Conservation (phyloP, 192 early-diverging fungal species). For the Gaertneriomyces sp. region DNA sequence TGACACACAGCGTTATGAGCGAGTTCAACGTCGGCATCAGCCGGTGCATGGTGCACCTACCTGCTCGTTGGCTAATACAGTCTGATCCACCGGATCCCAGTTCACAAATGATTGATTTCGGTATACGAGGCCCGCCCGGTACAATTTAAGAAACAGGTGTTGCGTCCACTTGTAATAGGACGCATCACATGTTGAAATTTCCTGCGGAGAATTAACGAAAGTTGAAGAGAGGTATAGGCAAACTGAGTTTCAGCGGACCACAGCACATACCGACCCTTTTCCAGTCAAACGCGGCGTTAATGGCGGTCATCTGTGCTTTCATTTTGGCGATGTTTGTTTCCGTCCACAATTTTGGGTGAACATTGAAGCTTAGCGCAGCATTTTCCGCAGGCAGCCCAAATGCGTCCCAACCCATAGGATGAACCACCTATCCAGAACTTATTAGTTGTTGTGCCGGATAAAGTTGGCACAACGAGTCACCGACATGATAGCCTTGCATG, state of each 20-base stretch:
- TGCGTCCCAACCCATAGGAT: constrained; percentile 97
- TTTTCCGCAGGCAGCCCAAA: constrained; percentile 99
- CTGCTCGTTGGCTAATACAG: constrained; percentile 94
- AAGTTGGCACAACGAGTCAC: not conserved
- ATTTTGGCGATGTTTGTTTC: constrained; percentile 73
- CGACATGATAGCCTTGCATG: constrained; percentile 70
- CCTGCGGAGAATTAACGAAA: constrained; percentile 41
- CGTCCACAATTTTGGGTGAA: constrained; percentile 83
- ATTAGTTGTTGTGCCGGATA: not conserved
- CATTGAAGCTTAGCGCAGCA: constrained; percentile 80
- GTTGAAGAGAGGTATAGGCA: not conserved
- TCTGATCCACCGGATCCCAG: constrained; percentile 96
- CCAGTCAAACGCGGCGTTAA: constrained; percentile 89
- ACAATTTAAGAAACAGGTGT: constrained; percentile 75
- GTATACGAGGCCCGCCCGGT: constrained; percentile 76
- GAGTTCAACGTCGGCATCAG: not conserved
- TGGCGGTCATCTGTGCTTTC: constrained; percentile 73
- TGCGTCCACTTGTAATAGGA: constrained; percentile 96
- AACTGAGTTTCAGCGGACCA: not conserved
- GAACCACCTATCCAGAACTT: constrained; percentile 46
- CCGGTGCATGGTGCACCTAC: constrained; percentile 31
- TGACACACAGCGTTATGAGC: constrained; percentile 21
- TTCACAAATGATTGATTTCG: constrained; percentile 88
- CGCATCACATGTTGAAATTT: constrained; percentile 81
- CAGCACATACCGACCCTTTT: constrained; percentile 51